These are phyloP conservation scores for Nannizzia gypsea DNA, from an alignment of 2,329 filamentous ascomycete species.

Conservation along the genomic window DNA sequence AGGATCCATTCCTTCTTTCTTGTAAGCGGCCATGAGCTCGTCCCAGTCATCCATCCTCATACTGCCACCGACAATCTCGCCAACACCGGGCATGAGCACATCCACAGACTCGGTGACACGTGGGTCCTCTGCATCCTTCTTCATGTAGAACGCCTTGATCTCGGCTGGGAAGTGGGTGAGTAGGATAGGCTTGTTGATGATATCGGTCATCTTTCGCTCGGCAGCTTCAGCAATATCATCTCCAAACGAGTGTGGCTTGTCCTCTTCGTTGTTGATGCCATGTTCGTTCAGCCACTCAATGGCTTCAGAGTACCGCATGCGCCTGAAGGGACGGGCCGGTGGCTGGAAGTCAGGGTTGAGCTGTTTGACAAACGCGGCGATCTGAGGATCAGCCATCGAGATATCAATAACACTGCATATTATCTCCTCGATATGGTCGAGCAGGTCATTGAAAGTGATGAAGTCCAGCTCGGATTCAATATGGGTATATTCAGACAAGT, in stretches of 20 bases:
- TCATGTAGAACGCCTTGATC: conserved; percentile 99
- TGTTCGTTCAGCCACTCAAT: conserved; percentile 89
- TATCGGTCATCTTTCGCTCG: conserved; percentile 92
- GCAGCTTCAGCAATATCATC: conserved; percentile 98
- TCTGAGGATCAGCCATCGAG: conserved; percentile 59
- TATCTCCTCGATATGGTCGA: conserved; percentile 74
- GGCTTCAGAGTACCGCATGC: conserved; percentile 89
- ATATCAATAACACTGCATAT: conserved; percentile 77
- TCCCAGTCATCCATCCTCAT: conserved; percentile 94
- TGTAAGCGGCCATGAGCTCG: conserved; percentile 78
- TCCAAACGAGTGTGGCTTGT: conserved; percentile 77
- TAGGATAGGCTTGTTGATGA: conserved; percentile 90
- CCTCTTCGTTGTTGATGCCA: conserved; percentile 86
- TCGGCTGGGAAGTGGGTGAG: conserved; percentile 92
- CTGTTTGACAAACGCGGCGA: conserved; percentile 61
- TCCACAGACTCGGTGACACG: conserved; percentile 92
- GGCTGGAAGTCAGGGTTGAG: conserved; percentile 84
- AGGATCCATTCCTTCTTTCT: conserved; percentile 73
- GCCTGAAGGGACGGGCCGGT: conserved; percentile 74
- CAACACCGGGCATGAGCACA: conserved; percentile 78
- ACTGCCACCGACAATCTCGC: conserved; percentile 89
- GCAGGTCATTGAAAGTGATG: conserved; percentile 80
- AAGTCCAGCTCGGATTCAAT: conserved; percentile 95
- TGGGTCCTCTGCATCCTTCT: conserved; percentile 64
- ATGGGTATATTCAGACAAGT: conserved; percentile 93